These are phyloP conservation scores for Penicillium mononematosum DNA, from an alignment of 495 filamentous ascomycete genomes.

Conservation along the genomic window DNA sequence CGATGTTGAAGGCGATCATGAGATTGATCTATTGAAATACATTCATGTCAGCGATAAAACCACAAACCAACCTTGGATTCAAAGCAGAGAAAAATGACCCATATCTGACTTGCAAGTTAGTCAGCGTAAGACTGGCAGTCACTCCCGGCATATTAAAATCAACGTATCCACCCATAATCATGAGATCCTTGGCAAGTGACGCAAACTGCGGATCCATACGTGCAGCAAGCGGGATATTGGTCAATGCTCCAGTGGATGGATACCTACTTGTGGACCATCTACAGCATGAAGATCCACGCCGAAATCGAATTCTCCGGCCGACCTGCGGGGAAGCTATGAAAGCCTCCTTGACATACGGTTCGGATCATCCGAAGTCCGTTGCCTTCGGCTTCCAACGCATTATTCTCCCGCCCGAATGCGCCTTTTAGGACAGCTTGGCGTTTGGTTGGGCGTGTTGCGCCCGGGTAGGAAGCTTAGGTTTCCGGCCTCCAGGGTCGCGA, in stretches of 20 bases:
- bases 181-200: constrained; percentile 36
- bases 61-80: neutral
- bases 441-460: constrained; percentile 28
- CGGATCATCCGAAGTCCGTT: constrained; percentile 32
- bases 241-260: constrained; percentile 38
- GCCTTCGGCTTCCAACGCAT: constrained; percentile 27
- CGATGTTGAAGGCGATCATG: constrained; percentile 45
- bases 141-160: constrained; percentile 40
- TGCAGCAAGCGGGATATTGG: constrained; percentile 43
- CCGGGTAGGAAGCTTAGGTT: constrained; percentile 33
- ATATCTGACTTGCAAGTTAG: constrained; percentile 37
- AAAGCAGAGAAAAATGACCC: neutral
- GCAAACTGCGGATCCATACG: constrained; percentile 41
- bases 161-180: constrained; percentile 43
- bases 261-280: constrained; percentile 40
- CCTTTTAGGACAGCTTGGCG: constrained; percentile 22
- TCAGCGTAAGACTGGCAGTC: constrained; percentile 24
- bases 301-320: constrained; percentile 29
- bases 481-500: constrained; percentile 33
- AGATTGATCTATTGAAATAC: constrained; percentile 31
- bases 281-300: constrained; percentile 23
- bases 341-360: constrained; percentile 33
- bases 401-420: constrained; percentile 34
- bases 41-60: neutral
- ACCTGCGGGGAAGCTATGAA: constrained; percentile 35